Evolutionary conservation across 108 stramenopile genomes (phyloP).

Genomic region (Fragilaria crotonensis): DNA sequence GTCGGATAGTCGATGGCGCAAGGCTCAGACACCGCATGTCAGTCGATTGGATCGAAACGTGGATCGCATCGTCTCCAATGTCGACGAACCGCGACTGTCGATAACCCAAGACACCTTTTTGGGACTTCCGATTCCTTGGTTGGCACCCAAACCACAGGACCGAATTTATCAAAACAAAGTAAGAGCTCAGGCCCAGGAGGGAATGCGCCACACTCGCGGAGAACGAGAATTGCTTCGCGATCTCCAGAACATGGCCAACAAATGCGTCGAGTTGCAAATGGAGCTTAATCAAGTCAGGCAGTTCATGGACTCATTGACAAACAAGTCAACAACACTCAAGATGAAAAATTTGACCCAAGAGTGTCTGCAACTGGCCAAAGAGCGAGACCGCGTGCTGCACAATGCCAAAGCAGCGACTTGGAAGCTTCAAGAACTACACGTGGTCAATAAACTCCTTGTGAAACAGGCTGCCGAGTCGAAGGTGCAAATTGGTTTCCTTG

Average conservation of each 20-base stretch:
- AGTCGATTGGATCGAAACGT: not conserved
- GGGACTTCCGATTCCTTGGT: not conserved
- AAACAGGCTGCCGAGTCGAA: slow-evolving; percentile 8
- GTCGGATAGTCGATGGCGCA: not conserved
- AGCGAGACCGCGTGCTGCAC: slow-evolving; percentile 7
- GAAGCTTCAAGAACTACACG: slow-evolving; percentile 16
- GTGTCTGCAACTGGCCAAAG: slow-evolving; percentile 2
- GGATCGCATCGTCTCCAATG: not conserved
- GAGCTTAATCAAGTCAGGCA: slow-evolving; percentile 3
- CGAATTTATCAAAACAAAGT: not conserved
- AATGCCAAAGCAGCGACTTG: slow-evolving; percentile 14
- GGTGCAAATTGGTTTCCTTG: slow-evolving; percentile 8
- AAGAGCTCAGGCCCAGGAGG: not conserved
- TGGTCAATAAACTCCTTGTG: slow-evolving; percentile 11
- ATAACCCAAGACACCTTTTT: not conserved
- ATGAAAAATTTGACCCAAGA: slow-evolving; percentile 8
- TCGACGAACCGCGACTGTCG: not conserved
- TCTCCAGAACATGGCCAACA: slow-evolving; percentile 8
- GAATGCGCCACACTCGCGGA: slow-evolving; percentile 2
- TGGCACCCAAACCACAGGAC: not conserved
- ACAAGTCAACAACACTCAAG: not conserved
- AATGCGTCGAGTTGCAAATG: slow-evolving; percentile 13
- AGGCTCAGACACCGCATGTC: not conserved
- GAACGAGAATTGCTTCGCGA: slow-evolving; percentile 11
- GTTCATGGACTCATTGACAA: not conserved